Conservation (phyloP, 1,284 basidiomycete genomes). For the Trametes hirsuta region DNA sequence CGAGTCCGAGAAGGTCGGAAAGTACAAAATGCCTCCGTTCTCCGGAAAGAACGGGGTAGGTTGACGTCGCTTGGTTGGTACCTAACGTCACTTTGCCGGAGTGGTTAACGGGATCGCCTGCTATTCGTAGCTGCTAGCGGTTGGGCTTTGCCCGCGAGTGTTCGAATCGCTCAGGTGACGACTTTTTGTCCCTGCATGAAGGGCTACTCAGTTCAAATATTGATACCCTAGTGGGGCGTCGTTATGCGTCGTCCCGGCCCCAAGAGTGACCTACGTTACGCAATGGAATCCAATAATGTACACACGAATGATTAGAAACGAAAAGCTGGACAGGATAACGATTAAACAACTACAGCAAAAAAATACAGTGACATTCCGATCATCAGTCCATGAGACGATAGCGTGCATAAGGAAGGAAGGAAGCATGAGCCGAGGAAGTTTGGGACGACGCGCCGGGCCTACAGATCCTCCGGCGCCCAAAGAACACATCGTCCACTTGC, state of each 20-base stretch:
- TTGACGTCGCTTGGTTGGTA: neutral
- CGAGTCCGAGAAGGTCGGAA: conserved; percentile 9
- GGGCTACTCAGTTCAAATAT: too few relatives aligned
- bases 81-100: conserved; percentile 80
- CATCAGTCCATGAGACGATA: neutral
- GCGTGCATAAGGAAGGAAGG: neutral
- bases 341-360: too few relatives aligned
- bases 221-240: too few relatives aligned
- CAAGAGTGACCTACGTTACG: too few relatives aligned
- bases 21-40: neutral
- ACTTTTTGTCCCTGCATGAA: conserved; percentile 40
- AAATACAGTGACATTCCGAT: too few relatives aligned
- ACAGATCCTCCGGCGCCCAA: conserved; percentile 61
- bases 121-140: conserved; percentile 48
- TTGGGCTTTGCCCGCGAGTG: conserved; percentile 73
- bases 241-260: too few relatives aligned
- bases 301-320: too few relatives aligned
- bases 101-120: conserved; percentile 93
- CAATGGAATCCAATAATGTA: too few relatives aligned
- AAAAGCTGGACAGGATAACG: too few relatives aligned
- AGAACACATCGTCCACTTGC: conserved; percentile 76
- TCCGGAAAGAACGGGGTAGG: neutral
- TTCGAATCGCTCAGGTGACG: conserved; percentile 90
- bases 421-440: neutral
- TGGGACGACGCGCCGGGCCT: conserved; percentile 5